Conservation (phyloP, 1,284 basidiomycete genomes). For the Mrakiaceae sp. region DNA sequence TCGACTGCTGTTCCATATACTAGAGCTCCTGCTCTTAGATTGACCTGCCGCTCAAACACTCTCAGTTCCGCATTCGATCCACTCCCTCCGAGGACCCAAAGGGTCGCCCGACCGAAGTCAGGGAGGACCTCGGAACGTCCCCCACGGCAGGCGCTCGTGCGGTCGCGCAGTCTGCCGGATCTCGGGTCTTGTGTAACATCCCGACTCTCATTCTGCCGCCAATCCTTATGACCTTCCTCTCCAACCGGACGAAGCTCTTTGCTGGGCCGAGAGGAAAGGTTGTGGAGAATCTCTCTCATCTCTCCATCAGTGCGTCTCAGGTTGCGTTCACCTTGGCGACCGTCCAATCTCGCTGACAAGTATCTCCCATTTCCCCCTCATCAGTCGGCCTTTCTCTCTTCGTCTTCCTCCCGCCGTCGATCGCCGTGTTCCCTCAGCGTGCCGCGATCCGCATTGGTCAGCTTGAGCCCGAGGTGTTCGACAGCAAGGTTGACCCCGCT, state of each 20-base stretch:
- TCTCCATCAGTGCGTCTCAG: slow-evolving; percentile 30
- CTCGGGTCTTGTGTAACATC: slow-evolving; percentile 42
- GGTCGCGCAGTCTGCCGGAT: slow-evolving; percentile 41
- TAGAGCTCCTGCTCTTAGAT: not conserved
- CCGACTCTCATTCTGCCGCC: slow-evolving; percentile 44
- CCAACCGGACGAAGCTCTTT: slow-evolving; percentile 31
- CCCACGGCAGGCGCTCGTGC: slow-evolving; percentile 39
- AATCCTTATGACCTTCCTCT: slow-evolving; percentile 38
- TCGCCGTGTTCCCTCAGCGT: slow-evolving; percentile 43
- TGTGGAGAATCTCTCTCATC: slow-evolving; percentile 29
- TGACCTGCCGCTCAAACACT: too few relatives aligned
- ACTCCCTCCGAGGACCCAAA: slow-evolving; percentile 16
- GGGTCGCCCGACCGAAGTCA: slow-evolving; percentile 22
- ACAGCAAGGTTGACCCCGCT: not conserved
- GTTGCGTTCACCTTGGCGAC: not conserved
- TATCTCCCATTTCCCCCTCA: not conserved
- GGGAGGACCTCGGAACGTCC: slow-evolving; percentile 36
- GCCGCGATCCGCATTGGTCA: slow-evolving; percentile 33
- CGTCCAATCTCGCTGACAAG: not conserved
- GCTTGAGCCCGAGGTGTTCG: slow-evolving; percentile 30
- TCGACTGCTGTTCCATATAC: not conserved
- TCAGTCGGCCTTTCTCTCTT: slow-evolving; percentile 39
- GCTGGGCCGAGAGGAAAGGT: slow-evolving; percentile 31
- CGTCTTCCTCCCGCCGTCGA: slow-evolving; percentile 43
- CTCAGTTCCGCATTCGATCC: not conserved